Evolutionary conservation across 108 stramenopile genomes (phyloP), one percentile per base, ranked within the genome.

Genomic region (Phaeodactylum tricornutum): DNA sequence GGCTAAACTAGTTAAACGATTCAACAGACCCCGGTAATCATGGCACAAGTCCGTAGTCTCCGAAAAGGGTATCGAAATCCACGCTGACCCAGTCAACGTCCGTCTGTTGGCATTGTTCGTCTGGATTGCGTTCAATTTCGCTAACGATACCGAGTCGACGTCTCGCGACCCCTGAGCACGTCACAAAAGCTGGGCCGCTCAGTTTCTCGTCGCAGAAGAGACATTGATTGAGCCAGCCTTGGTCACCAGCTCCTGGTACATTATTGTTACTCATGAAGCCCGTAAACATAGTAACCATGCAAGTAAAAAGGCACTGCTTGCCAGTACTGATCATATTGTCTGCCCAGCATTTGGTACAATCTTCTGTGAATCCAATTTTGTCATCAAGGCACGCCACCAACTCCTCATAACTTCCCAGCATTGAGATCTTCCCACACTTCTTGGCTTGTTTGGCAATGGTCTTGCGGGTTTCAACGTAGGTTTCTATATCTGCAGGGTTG

Each of bases 131-230:
- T 38, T 64, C 50, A 29, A 72, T 61, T 52, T 72, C 70, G 31
- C 51, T 54, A 2, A 31, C 37, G 19, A 72, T 72, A 8, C 70
- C 70, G 31, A 57, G 30, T 17, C 70, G 34, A 12, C 70, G 42
- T n/a, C 70, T 39, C 14, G 60, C 61, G 21, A 62, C 64, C 6
- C 70, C 70, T 14, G 64, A 36, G 33, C 70, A 61, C 23, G 34
- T 37, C 7, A 66, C 65, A 41, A 72, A 72, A 19, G 40, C 55
- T 1, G 70, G 64, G 4, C 70, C 70, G 46, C 64, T 51, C 23
- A 29, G 24, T 44, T 66, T 62, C 30, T 72, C 70, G 36, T 72
- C 70, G 43, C 70, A 72, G 20, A 39, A 39, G 25, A 66, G 23
- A 38, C 70, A 72, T 15, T 42, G 46, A 31, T 72, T 72, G 20